These are phyloP conservation scores for Jatropha multifida DNA, from an alignment of 441 rosid genomes.

Conservation along the genomic window DNA sequence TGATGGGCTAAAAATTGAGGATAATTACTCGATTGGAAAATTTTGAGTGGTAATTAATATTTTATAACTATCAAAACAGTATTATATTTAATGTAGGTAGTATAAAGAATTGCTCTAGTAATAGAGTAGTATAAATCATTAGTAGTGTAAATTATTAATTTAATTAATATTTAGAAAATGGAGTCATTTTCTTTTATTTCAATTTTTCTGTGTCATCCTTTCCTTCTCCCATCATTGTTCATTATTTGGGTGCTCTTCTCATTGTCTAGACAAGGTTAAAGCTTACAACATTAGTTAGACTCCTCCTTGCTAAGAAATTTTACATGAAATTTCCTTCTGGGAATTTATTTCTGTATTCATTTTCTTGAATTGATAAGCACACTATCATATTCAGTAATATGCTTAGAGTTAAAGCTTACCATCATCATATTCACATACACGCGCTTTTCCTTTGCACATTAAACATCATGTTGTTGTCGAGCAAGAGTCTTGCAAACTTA, in stretches of 20 bases:
- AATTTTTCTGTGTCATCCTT: no score
- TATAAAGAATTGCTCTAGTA: no score
- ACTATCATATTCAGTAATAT: neutral
- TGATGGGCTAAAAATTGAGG: neutral
- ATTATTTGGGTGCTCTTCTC: neutral
- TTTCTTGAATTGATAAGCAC: slow-evolving; percentile 3
- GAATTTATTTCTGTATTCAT: neutral
- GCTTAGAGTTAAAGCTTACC: neutral
- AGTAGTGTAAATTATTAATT: no score
- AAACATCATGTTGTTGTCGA: neutral
- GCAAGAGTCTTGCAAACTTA: neutral
- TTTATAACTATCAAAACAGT: no score
- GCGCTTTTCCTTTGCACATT: neutral
- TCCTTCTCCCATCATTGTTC: neutral
- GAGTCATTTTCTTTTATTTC: neutral
- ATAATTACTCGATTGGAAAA: neutral
- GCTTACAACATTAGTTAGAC: neutral
- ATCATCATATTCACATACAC: neutral
- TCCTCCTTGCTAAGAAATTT: neutral
- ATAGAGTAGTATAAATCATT: no score
- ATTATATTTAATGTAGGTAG: no score
- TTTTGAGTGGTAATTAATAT: neutral
- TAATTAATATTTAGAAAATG: neutral
- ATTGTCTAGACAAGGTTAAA: neutral
- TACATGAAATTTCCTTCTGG: neutral